A percentile compares a stretch with the other conserved stretches of the same genome.
Conservation (phyloP, 805 yeast genomes). For the Hermanozyma aechmeae region DNA sequence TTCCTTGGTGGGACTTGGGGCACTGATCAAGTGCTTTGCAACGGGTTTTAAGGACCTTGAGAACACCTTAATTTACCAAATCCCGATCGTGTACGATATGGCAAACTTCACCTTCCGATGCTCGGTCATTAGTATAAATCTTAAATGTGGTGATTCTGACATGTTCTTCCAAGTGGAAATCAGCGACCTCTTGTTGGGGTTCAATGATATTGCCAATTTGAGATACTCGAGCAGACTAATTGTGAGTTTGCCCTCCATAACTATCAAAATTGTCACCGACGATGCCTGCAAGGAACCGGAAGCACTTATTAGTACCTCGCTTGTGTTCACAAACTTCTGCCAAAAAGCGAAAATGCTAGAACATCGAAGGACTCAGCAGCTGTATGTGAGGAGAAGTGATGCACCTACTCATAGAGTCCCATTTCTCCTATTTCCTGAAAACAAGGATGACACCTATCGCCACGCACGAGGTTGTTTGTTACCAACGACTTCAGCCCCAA, state of each 20-base stretch:
- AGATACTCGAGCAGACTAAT: conserved; percentile 51
- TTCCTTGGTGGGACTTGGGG: conserved; percentile 34
- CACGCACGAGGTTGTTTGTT: conserved; percentile 41
- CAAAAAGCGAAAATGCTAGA: conserved; percentile 40
- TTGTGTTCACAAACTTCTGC: conserved; percentile 50
- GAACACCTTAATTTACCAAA: conserved; percentile 54
- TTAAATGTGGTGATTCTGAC: conserved; percentile 23
- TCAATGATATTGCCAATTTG: conserved; percentile 63
- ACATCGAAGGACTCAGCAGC: conserved; percentile 46
- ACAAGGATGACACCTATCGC: conserved; percentile 39
- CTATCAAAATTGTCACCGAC: conserved; percentile 17
- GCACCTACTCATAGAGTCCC: conserved; percentile 76
- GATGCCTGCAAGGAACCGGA: conserved; percentile 9
- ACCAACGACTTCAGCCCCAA: conserved; percentile 58
- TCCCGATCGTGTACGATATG: conserved; percentile 56
- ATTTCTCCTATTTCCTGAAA: conserved; percentile 49
- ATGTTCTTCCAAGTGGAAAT: conserved; percentile 9
- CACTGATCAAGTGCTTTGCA: conserved; percentile 39
- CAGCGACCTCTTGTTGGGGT: conserved; percentile 24
- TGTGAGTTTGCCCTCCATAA: conserved; percentile 40
- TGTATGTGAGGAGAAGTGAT: conserved; percentile 63
- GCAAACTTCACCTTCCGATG: conserved; percentile 52
- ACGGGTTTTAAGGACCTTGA: conserved; percentile 69
- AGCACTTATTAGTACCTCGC: conserved; percentile 45
- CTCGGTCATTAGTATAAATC: conserved; percentile 33